A percentile compares a stretch with the other conserved stretches of the same genome.
These are phyloP conservation scores for Lasiosphaeriaceae sp. DNA, from an alignment of 495 filamentous ascomycete genomes.

Conservation along the genomic window DNA sequence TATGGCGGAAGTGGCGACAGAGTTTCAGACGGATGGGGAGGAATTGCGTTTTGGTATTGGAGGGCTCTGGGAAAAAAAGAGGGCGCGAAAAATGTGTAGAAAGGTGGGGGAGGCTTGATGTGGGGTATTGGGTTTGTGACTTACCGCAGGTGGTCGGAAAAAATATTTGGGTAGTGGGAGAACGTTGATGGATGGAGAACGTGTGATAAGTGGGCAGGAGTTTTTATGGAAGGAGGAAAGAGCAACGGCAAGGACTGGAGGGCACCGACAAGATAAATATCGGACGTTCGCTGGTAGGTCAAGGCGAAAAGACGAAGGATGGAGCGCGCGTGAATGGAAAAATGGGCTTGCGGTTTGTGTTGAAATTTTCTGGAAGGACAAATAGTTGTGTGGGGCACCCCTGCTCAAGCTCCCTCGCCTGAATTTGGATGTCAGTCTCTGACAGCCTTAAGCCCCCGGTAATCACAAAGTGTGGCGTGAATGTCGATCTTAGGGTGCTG, in stretches of 20 bases:
- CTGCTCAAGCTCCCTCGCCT: conserved; percentile 21
- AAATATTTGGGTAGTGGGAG: not conserved
- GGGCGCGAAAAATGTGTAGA: conserved; percentile 15
- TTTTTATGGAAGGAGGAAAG: conserved; percentile 8
- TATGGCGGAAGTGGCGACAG: conserved; percentile 15
- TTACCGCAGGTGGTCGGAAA: not conserved
- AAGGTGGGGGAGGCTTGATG: conserved; percentile 20
- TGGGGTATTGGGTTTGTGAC: not conserved
- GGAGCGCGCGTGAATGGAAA: conserved; percentile 16
- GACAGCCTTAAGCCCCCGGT: conserved; percentile 14
- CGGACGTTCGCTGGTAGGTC: conserved; percentile 2
- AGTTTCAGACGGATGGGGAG: conserved; percentile 14
- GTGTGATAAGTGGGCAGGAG: conserved; percentile 4
- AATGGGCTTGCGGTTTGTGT: conserved; percentile 22
- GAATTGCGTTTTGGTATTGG: conserved; percentile 22
- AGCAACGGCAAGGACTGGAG: conserved; percentile 10
- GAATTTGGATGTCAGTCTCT: conserved; percentile 16
- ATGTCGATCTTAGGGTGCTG: conserved; percentile 12
- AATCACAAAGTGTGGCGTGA: conserved; percentile 8
- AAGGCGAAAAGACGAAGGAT: conserved; percentile 6
- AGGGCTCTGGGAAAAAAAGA: conserved; percentile 8
- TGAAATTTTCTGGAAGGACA: conserved; percentile 30
- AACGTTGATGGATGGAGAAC: conserved; percentile 2
- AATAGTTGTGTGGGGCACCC: conserved; percentile 27
- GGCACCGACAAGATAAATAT: conserved; percentile 23